phyloP scores from a whole-genome alignment of 306 rosid species.

The Rosa multiflora region DNA sequence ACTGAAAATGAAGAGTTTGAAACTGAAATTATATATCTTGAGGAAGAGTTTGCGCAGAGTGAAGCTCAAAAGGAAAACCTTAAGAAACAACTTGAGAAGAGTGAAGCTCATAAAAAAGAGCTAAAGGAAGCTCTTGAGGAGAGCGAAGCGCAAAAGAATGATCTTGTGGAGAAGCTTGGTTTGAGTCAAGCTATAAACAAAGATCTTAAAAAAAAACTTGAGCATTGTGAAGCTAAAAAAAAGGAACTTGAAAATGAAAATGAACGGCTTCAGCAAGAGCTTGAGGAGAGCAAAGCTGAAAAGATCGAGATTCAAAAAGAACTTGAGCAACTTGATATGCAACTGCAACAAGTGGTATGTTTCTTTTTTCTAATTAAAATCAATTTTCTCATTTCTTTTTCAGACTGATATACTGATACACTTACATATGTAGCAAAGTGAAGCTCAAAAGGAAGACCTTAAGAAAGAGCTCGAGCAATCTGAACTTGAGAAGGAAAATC shows the following conservation, averaged over 20 bases:
- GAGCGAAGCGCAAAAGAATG: background rate
- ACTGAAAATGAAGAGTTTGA: background rate
- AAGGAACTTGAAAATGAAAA: background rate
- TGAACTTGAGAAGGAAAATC: constrained; percentile 21
- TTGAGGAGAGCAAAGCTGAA: background rate
- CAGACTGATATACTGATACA: background rate
- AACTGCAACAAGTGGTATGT: constrained; percentile 2
- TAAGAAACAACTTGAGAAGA: background rate
- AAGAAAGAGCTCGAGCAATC: background rate
- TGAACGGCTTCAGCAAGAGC: background rate
- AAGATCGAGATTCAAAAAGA: background rate
- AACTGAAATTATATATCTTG: background rate
- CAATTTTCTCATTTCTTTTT: background rate
- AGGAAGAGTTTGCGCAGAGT: background rate
- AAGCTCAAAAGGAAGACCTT: background rate
- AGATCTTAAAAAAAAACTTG: background rate
- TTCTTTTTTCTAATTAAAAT: background rate
- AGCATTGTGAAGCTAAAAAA: background rate
- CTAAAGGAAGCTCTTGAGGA: background rate
- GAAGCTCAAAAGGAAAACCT: background rate
- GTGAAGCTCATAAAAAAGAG: background rate
- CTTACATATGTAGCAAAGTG: background rate
- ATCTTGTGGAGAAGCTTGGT: background rate
- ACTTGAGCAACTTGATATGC: background rate
- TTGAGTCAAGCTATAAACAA: background rate